Base-by-base conservation (phyloP, 2,329 filamentous ascomycete genomes). In the Aspergillus brunneoviolaceus region DNA sequence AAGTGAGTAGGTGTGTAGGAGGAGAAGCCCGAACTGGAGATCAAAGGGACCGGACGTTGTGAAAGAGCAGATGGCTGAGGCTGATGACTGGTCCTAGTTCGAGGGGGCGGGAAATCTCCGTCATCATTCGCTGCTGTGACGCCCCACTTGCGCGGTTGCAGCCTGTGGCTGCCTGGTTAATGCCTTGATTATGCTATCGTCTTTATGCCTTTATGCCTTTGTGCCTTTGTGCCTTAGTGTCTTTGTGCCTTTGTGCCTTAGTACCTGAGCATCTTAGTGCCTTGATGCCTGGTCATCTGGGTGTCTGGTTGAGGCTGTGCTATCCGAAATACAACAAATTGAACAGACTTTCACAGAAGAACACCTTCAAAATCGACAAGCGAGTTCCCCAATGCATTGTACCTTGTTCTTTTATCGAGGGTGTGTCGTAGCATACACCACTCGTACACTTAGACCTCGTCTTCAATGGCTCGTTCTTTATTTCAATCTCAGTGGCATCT, bases 51-150 rank as follows among this genome's bases (percentile, higher is more conserved):
- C 21, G 25, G 25, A 21, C 33, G 49, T 51, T n/a, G 55, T 49
- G 53, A 55, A 55, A 55, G 27, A n/a, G 52, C n/a, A 39, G 39
- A 48, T 55, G 52, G 33, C 42, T 55, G 52, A 55, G 53, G 53
- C 45, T 55, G 53, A 55, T 31, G 53, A 55, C 39, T 6, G 39
- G 39, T 45, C 39, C 16, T 45, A 19, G 39, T 45, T 19, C 9
- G 39, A 45, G 39, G 53, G 53, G 53, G 31, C 53, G 42, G 53
- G 42, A 45, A 49, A 35, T n/a, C 42, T 55, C 53, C 53, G 27
- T 47, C 53, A 47, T 55, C 53, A 55, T 55, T 55, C 27, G 53
- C 25, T 35, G 42, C 12, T 49, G n/a, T 12, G 33, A 47, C 31
- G 35, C 35, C 42, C 52, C 52, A 55, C 52, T n/a, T 5, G 25